Conservation (phyloP, 2,329 filamentous ascomycete genomes). For the Botrytis galanthina region DNA sequence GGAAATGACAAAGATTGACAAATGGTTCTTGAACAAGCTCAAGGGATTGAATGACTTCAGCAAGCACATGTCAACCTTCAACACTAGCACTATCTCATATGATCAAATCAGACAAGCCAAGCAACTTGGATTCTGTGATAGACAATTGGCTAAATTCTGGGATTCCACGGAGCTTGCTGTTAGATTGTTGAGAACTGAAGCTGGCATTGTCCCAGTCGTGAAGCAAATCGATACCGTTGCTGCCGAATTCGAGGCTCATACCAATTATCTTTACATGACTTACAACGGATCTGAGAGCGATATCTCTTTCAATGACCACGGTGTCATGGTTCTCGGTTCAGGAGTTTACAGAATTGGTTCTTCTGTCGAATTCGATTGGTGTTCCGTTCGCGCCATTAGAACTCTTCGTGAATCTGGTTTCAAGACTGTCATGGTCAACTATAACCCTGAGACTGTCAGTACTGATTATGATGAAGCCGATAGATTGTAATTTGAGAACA, state of each 20-base stretch:
- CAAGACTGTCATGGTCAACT: constrained; percentile 97
- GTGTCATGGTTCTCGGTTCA: constrained; percentile 83
- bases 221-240: constrained; percentile 98
- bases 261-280: constrained; percentile 92
- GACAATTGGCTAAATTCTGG: constrained; percentile 85
- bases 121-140: constrained; percentile 96
- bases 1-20: constrained; percentile 96
- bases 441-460: constrained; percentile 60
- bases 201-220: constrained; percentile 90
- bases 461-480: constrained; percentile 91
- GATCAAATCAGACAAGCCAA: constrained; percentile 87
- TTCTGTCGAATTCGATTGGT: constrained; percentile 99
- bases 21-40: constrained; percentile 98
- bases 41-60: constrained; percentile 88
- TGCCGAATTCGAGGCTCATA: constrained; percentile 91
- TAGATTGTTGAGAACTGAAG: constrained; percentile 76
- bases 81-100: constrained; percentile 72
- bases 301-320: constrained; percentile 89
- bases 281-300: constrained; percentile 96
- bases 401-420: constrained; percentile 83
- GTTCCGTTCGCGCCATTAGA: constrained; percentile 84
- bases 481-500: constrained; percentile 92
- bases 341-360: constrained; percentile 97
- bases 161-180: constrained; percentile 87
- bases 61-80: constrained; percentile 16